Evolutionary conservation across 2,329 filamentous ascomycete genomes (phyloP).

Genomic region (Diaporthe australafricana): DNA sequence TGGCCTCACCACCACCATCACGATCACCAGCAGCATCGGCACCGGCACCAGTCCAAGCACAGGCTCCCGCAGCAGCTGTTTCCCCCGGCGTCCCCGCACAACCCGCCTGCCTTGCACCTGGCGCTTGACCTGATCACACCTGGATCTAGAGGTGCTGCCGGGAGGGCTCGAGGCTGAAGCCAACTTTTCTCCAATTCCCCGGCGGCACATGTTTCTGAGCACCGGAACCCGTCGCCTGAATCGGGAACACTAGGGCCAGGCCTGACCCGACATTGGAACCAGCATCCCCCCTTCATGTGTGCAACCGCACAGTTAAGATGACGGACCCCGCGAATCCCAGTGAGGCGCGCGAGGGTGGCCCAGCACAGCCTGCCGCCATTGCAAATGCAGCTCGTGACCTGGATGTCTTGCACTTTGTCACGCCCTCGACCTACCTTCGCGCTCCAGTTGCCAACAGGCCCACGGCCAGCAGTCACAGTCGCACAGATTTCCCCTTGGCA

Average conservation of each 20-base stretch:
- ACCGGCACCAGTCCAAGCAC: not conserved
- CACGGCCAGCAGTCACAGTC: slow-evolving; percentile 45
- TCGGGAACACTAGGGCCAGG: slow-evolving; percentile 31
- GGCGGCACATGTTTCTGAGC: slow-evolving; percentile 24
- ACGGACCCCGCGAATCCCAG: slow-evolving; percentile 39
- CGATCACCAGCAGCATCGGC: not conserved
- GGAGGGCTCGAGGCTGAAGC: slow-evolving; percentile 15
- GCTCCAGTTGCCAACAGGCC: slow-evolving; percentile 33
- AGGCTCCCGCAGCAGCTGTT: not conserved
- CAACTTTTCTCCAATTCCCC: slow-evolving; percentile 20
- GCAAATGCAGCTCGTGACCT: slow-evolving; percentile 57
- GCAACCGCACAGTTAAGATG: slow-evolving; percentile 34
- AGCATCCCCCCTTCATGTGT: slow-evolving; percentile 33
- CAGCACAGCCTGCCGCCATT: slow-evolving; percentile 38
- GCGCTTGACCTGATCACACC: not conserved
- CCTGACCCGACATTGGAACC: slow-evolving; percentile 21
- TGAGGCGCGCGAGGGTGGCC: slow-evolving; percentile 41
- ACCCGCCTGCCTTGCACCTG: not conserved
- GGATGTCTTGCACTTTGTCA: slow-evolving; percentile 64
- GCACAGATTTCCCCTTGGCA: slow-evolving; percentile 46
- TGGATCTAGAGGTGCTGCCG: not conserved
- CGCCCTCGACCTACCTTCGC: slow-evolving; percentile 63
- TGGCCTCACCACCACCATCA: not conserved
- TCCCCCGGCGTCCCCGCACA: not conserved
- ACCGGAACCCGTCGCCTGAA: slow-evolving; percentile 15